Percentiles rank a stretch among this genome's conserved stretches.
Evolutionary conservation across 192 early-diverging fungal genomes (phyloP).

Genomic region (Backusella tarrabulga): DNA sequence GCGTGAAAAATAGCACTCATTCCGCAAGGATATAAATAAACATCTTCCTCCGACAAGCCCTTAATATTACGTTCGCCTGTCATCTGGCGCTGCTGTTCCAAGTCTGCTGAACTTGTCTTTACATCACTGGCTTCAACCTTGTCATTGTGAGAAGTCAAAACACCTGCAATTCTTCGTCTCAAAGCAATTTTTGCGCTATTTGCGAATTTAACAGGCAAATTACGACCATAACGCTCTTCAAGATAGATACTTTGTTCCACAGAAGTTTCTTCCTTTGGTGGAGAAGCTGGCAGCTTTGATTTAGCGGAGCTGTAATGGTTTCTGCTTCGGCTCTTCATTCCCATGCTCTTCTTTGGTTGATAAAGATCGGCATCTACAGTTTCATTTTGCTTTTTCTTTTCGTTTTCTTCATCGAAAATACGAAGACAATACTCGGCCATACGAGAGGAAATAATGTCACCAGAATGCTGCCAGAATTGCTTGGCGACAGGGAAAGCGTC

Average conservation of each 20-base stretch:
- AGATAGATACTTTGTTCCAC: conserved; percentile 69
- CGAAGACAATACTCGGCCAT: conserved; percentile 82
- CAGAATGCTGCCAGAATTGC: conserved; percentile 95
- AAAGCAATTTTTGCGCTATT: conserved; percentile 73
- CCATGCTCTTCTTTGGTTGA: conserved; percentile 12
- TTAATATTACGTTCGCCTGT: conserved; percentile 47
- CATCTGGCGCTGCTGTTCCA: conserved; percentile 40
- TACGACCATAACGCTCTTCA: conserved; percentile 95
- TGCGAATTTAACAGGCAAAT: conserved; percentile 68
- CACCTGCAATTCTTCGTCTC: conserved; percentile 84
- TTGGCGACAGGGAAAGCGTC: conserved; percentile 75
- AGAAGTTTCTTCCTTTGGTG: conserved; percentile 34
- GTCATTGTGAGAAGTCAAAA: conserved; percentile 39
- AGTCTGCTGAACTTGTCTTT: conserved; percentile 37
- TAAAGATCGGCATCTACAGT: conserved; percentile 20
- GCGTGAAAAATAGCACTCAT: conserved; percentile 95
- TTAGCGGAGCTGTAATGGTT: conserved; percentile 1
- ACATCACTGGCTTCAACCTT: neutral
- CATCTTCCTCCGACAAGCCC: conserved; percentile 71
- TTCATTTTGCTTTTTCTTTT: conserved; percentile 35
- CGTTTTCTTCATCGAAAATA: conserved; percentile 50
- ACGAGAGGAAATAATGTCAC: conserved; percentile 85
- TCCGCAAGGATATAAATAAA: conserved; percentile 85
- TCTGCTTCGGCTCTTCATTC: conserved; percentile 13
- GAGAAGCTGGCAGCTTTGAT: neutral